phyloP scores from a whole-genome alignment of 2,329 filamentous ascomycete genomes.

The Paracoccidioides lutzii region DNA sequence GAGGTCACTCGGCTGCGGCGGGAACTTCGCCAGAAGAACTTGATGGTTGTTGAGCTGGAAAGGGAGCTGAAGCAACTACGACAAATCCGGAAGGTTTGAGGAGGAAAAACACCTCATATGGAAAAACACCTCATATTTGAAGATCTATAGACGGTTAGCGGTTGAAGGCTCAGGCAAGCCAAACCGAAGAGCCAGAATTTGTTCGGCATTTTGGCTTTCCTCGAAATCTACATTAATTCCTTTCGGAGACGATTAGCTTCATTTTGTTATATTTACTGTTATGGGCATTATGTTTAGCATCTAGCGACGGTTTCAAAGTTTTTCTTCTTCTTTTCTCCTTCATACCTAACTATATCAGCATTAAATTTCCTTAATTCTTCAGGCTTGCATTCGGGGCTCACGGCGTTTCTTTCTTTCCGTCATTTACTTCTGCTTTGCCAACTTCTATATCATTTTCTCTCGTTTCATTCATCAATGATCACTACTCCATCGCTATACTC shows the following conservation, averaged over 20 bases:
- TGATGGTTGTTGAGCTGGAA: conserved; percentile 31
- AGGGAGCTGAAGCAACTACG: conserved; percentile 8
- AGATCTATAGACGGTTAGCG: background rate
- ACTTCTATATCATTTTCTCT: background rate
- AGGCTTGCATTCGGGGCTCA: background rate
- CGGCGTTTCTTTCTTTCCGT: background rate
- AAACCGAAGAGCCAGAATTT: background rate
- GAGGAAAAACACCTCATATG: background rate
- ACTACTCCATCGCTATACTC: too few species aligned
- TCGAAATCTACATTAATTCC: background rate
- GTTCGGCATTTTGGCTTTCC: background rate
- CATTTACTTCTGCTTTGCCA: background rate
- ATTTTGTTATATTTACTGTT: background rate
- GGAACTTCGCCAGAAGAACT: conserved; percentile 48
- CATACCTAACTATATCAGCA: background rate
- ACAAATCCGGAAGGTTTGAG: conserved; percentile 1
- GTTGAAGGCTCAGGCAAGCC: background rate
- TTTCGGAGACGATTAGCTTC: background rate
- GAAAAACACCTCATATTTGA: background rate
- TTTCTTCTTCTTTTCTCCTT: background rate
- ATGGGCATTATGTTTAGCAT: background rate
- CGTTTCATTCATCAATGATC: background rate
- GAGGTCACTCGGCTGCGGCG: conserved; percentile 54
- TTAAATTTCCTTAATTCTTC: background rate
- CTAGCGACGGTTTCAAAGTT: background rate